Conservation (phyloP, 306 rosid species). For the Quercus mongolica region DNA sequence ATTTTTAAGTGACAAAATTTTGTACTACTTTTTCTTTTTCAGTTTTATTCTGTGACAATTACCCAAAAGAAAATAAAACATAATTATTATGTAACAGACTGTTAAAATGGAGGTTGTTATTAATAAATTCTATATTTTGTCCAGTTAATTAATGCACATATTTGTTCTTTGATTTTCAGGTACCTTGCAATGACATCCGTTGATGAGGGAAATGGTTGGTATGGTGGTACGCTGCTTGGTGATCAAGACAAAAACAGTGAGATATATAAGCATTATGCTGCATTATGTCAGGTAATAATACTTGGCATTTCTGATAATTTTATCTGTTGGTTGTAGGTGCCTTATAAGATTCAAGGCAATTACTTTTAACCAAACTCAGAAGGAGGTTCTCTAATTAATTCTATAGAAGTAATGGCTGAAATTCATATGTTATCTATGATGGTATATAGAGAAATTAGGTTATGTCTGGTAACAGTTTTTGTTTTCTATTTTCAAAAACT, state of each 20-base stretch:
- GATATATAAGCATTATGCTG: constrained; percentile 85
- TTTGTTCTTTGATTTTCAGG: constrained; percentile 41
- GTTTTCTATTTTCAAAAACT: no score
- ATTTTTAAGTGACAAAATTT: not conserved
- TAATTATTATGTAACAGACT: not conserved
- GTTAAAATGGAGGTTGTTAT: not conserved
- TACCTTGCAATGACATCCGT: constrained; percentile 69
- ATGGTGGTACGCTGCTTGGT: constrained; percentile 75
- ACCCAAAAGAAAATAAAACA: not conserved
- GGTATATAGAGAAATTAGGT: no score
- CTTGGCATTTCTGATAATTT: not conserved
- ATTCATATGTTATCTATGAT: not conserved
- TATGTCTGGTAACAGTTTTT: no score
- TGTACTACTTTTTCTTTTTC: not conserved
- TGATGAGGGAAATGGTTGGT: constrained; percentile 83
- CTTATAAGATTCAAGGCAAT: not conserved
- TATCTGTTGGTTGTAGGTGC: not conserved
- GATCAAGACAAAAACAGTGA: constrained; percentile 88
- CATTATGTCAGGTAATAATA: constrained; percentile 64
- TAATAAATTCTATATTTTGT: not conserved
- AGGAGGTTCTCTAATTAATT: not conserved
- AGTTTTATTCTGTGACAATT: not conserved
- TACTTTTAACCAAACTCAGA: not conserved
- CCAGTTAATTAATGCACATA: constrained; percentile 13
- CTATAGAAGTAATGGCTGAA: not conserved